Conservation (phyloP, 768 basidiomycete species). For the Astraeus odoratus region DNA sequence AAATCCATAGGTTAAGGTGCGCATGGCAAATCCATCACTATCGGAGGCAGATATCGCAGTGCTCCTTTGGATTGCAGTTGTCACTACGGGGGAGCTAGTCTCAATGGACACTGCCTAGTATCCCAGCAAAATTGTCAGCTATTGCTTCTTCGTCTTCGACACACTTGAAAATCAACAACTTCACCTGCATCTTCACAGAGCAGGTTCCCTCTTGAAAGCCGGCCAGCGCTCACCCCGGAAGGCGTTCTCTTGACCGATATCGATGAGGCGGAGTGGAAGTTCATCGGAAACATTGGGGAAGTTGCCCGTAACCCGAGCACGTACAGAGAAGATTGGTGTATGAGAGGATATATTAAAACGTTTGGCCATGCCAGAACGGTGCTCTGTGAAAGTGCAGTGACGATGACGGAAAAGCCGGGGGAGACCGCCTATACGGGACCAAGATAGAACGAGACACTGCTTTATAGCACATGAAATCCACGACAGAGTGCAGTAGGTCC, state of each 20-base stretch:
- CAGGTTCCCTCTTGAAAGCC: neutral
- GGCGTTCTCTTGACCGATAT: neutral
- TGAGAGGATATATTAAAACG: conserved; percentile 27
- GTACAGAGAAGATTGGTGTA: conserved; percentile 22
- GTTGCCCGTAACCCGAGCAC: conserved; percentile 11
- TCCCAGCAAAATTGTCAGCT: neutral
- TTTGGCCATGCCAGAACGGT: conserved; percentile 15
- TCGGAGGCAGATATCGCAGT: conserved; percentile 16
- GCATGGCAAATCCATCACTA: neutral
- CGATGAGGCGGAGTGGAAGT: neutral
- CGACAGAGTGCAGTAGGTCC: conserved; percentile 17
- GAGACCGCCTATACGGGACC: conserved; percentile 26
- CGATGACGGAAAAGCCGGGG: conserved; percentile 18
- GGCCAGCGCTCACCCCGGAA: neutral
- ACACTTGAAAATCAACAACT: neutral
- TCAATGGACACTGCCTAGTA: neutral
- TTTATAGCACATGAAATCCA: conserved; percentile 12
- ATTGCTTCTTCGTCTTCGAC: neutral
- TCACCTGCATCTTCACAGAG: neutral
- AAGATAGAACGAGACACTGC: conserved; percentile 9
- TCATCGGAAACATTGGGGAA: neutral
- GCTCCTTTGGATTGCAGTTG: neutral
- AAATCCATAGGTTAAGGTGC: conserved; percentile 8
- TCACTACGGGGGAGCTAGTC: neutral
- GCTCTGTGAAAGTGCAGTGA: conserved; percentile 21